Evolutionary conservation across 2,329 filamentous ascomycete genomes (phyloP).

Genomic region (Cladosporium sp.): DNA sequence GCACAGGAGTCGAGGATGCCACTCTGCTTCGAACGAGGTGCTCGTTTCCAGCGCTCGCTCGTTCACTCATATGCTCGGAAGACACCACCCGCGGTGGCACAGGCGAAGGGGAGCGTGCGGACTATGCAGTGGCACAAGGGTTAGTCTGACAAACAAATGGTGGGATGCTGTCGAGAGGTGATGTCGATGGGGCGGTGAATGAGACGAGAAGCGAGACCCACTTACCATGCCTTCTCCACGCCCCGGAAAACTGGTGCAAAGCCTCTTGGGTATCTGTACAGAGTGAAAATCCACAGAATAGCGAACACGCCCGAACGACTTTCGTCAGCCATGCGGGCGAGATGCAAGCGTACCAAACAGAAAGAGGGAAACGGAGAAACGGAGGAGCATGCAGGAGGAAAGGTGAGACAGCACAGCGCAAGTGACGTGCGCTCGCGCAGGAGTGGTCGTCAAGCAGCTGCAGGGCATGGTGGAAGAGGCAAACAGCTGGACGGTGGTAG

Average conservation of each 20-base stretch:
- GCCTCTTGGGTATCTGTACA: conserved; percentile 13
- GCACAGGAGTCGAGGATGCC: conserved; percentile 18
- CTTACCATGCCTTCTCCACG: conserved; percentile 23
- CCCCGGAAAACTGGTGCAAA: conserved; percentile 6
- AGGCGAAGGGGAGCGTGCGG: conserved; percentile 17
- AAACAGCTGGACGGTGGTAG: background rate
- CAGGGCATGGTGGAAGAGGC: conserved; percentile 6
- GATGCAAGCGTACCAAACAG: conserved; percentile 13
- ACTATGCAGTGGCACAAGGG: conserved; percentile 18
- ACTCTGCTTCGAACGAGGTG: conserved; percentile 19
- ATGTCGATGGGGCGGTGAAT: conserved; percentile 14
- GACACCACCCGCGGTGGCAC: conserved; percentile 22
- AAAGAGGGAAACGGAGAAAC: background rate
- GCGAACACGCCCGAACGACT: conserved; percentile 8
- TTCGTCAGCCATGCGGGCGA: conserved; percentile 13
- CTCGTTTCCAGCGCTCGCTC: conserved; percentile 13
- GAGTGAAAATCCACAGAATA: conserved; percentile 6
- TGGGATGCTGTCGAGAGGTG: conserved; percentile 10
- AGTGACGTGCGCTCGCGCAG: too few species aligned
- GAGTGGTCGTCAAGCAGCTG: background rate
- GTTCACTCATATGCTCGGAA: conserved; percentile 21
- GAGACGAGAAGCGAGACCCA: conserved; percentile 15
- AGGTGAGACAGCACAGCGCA: conserved; percentile 8
- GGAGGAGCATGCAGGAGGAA: conserved; percentile 4
- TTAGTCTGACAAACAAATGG: conserved; percentile 17